Evolutionary conservation across 106 monocot species (phyloP).

Genomic region (Allium cepa): DNA sequence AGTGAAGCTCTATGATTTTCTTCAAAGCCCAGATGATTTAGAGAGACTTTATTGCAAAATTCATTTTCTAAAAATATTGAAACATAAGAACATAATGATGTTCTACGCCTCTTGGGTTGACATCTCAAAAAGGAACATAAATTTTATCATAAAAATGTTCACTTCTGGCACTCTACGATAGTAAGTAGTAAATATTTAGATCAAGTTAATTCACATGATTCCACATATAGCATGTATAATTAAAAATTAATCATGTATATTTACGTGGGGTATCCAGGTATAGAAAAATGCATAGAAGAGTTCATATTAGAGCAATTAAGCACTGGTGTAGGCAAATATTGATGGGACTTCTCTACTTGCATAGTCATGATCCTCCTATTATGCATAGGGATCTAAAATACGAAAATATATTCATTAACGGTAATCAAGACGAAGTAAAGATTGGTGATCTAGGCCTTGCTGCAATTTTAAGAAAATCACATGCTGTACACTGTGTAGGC

Average conservation of each 20-base stretch:
- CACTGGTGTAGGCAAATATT: too few species aligned
- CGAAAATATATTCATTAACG: conserved; percentile 15
- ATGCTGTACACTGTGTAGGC: conserved; percentile 10
- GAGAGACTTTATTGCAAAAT: conserved; percentile 77
- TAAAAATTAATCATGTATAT: neutral
- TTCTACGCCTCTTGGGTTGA: conserved; percentile 45
- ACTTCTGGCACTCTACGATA: conserved; percentile 10
- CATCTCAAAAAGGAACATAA: conserved; percentile 40
- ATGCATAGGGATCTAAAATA: conserved; percentile 15
- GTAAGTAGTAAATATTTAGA: neutral
- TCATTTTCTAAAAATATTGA: conserved; percentile 62
- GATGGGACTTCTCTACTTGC: too few species aligned
- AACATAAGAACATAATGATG: conserved; percentile 40
- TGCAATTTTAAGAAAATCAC: conserved; percentile 8
- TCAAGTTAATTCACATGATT: neutral
- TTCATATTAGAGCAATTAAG: too few species aligned
- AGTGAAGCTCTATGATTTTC: conserved; percentile 48
- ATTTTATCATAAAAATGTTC: conserved; percentile 62
- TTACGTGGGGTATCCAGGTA: neutral
- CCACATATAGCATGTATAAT: neutral
- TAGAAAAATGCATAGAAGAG: too few species aligned
- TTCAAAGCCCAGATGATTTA: conserved; percentile 39
- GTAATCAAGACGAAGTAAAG: conserved; percentile 15
- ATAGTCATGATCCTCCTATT: too few species aligned
- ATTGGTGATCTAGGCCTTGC: conserved; percentile 15